Evolutionary conservation across 2,329 filamentous ascomycete genomes (phyloP).

Genomic region (Cladosporium colombiae): DNA sequence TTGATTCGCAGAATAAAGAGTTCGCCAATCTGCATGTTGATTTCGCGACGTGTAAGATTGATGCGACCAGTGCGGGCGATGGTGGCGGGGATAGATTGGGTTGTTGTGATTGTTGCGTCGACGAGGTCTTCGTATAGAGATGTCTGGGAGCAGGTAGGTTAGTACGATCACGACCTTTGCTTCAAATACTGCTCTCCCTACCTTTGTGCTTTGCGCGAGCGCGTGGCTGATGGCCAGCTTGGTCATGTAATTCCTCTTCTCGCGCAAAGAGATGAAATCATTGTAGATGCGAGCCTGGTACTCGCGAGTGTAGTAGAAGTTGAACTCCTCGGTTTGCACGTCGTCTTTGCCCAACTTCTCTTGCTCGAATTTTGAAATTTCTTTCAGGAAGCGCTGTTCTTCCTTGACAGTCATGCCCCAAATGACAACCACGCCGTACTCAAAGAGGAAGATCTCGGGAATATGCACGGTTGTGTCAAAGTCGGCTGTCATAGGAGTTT

Average conservation of each 20-base stretch:
- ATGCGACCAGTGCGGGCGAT: constrained; percentile 93
- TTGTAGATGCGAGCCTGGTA: constrained; percentile 99
- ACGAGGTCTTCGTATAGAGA: constrained; percentile 95
- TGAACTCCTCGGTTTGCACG: constrained; percentile 95
- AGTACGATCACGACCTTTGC: not conserved
- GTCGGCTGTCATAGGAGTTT: constrained; percentile 56
- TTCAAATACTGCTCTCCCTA: constrained; percentile 34
- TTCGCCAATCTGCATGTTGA: constrained; percentile 99
- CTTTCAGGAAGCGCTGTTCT: constrained; percentile 87
- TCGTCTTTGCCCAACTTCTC: constrained; percentile 88
- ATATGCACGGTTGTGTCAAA: constrained; percentile 88
- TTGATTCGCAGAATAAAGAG: constrained; percentile 97
- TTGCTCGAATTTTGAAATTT: constrained; percentile 89
- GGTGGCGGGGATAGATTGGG: constrained; percentile 88
- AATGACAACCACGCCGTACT: constrained; percentile 96
- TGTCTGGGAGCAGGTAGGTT: constrained; percentile 57
- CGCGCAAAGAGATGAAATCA: constrained; percentile 92
- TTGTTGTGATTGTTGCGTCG: constrained; percentile 87
- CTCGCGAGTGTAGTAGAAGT: constrained; percentile 97
- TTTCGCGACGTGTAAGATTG: constrained; percentile 79
- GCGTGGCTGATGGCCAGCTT: constrained; percentile 97
- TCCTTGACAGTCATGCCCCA: constrained; percentile 96
- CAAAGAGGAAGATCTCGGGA: constrained; percentile 92
- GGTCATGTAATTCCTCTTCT: constrained; percentile 97
- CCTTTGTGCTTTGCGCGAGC: constrained; percentile 92